These are phyloP conservation scores for Cicer yamashitae DNA, from an alignment of 306 rosid genomes.

Conservation along the genomic window DNA sequence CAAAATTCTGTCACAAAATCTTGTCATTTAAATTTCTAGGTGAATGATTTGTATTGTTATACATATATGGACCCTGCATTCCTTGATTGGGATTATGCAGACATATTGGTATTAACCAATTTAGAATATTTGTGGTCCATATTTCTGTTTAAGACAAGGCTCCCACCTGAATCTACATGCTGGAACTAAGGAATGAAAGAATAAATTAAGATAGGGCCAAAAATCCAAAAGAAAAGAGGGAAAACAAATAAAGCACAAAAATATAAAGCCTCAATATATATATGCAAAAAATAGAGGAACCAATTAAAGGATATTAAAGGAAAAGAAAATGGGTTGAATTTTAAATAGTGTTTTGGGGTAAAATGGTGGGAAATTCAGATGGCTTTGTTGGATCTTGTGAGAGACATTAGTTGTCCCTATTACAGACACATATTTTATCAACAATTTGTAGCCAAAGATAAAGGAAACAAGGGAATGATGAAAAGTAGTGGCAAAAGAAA, in stretches of 20 bases:
- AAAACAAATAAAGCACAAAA: constrained; percentile 13
- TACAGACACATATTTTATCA: constrained; percentile 52
- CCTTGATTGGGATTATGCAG: constrained; percentile 50
- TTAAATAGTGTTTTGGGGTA: constrained; percentile 44
- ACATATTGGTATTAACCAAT: constrained; percentile 41
- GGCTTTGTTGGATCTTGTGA: constrained; percentile 95
- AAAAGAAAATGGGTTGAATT: constrained; percentile 48
- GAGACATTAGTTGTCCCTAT: constrained; percentile 63
- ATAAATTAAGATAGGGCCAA: constrained; percentile 36
- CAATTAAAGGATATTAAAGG: constrained; percentile 33
- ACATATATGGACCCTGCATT: constrained; percentile 31
- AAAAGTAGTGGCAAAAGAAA: constrained; percentile 80
- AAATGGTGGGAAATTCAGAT: constrained; percentile 79
- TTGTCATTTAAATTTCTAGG: constrained; percentile 27
- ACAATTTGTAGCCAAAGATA: constrained; percentile 69
- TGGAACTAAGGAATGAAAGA: constrained; percentile 48
- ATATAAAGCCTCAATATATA: constrained; percentile 27
- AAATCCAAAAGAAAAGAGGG: constrained; percentile 29
- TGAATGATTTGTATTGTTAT: constrained; percentile 27
- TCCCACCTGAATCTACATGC: constrained; percentile 59
- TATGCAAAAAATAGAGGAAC: constrained; percentile 37
- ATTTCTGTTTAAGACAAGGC: constrained; percentile 39
- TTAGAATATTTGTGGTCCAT: constrained; percentile 61
- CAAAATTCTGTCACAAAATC: constrained; percentile 48
- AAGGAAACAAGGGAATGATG: constrained; percentile 97